Evolutionary conservation across 129 eudicot species (phyloP).

Genomic region (Glebionis coronaria): DNA sequence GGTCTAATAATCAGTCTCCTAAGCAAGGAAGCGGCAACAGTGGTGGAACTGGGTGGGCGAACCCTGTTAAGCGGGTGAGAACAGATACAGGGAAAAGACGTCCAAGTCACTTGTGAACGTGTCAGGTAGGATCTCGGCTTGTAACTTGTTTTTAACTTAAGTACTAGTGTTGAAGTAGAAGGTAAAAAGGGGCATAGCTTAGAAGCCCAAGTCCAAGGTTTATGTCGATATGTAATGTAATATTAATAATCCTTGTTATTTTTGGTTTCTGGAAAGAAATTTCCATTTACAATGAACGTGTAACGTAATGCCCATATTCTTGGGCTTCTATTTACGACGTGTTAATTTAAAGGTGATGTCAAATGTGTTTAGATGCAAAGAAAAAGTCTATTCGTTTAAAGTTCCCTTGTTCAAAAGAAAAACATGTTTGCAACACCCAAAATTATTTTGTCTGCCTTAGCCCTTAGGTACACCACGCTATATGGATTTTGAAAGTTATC

Average conservation of each 20-base stretch:
- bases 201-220: conserved; percentile 21
- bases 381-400: too few species aligned
- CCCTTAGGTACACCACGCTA: too few species aligned
- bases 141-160: conserved; percentile 25
- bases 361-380: neutral
- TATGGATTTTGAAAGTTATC: too few species aligned
- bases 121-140: conserved; percentile 20
- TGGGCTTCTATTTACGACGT: conserved; percentile 12
- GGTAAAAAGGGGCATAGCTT: conserved; percentile 16
- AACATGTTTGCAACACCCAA: too few species aligned
- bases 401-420: too few species aligned
- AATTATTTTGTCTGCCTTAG: too few species aligned
- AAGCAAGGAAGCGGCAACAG: conserved; percentile 41
- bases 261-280: conserved; percentile 1
- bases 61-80: conserved; percentile 91
- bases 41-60: conserved; percentile 65
- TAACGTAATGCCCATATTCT: conserved; percentile 12
- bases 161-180: conserved; percentile 17
- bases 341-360: neutral
- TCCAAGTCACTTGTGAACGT: conserved; percentile 64
- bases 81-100: conserved; percentile 82
- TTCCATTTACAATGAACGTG: conserved; percentile 18
- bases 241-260: neutral
- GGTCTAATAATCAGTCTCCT: conserved; percentile 22
- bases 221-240: conserved; percentile 28